Conservation (phyloP, 306 rosid genomes). For the Lupinus albus region DNA sequence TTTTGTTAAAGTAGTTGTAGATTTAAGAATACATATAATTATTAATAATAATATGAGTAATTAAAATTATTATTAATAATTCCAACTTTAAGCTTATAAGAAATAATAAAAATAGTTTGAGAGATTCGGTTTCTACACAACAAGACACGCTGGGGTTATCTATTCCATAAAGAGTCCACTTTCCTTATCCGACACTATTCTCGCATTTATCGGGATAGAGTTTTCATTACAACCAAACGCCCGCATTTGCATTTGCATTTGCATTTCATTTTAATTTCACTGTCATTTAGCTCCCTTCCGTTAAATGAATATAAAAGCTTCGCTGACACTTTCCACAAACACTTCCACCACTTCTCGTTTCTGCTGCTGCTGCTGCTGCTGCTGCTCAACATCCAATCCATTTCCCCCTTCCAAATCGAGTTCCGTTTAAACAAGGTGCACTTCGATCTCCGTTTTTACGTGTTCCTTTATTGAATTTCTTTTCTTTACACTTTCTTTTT, state of each 20-base stretch:
- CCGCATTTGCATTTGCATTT: constrained; percentile 50
- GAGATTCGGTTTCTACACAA: too few relatives aligned
- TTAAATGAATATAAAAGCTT: constrained; percentile 38
- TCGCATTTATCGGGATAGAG: neutral
- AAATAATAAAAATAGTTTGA: too few relatives aligned
- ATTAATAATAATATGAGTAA: too few relatives aligned
- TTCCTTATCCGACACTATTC: neutral
- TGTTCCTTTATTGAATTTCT: neutral
- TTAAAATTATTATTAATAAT: too few relatives aligned
- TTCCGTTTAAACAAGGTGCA: constrained; percentile 40
- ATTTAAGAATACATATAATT: too few relatives aligned
- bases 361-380: neutral
- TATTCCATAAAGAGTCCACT: constrained; percentile 11
- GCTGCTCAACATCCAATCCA: neutral
- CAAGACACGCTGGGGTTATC: too few relatives aligned
- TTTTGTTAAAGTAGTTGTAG: too few relatives aligned
- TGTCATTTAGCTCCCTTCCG: constrained; percentile 37
- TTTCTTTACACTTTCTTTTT: neutral
- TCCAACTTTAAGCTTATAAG: too few relatives aligned
- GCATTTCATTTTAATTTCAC: constrained; percentile 38
- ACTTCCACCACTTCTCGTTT: neutral
- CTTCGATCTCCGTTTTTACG: neutral
- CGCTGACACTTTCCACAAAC: neutral
- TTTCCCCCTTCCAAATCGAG: neutral
- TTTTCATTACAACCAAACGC: constrained; percentile 39